A percentile compares a stretch with the other conserved stretches of the same genome.
phyloP scores from a whole-genome alignment of 352 stramenopile species.

The Elongisporangium anandrum region DNA sequence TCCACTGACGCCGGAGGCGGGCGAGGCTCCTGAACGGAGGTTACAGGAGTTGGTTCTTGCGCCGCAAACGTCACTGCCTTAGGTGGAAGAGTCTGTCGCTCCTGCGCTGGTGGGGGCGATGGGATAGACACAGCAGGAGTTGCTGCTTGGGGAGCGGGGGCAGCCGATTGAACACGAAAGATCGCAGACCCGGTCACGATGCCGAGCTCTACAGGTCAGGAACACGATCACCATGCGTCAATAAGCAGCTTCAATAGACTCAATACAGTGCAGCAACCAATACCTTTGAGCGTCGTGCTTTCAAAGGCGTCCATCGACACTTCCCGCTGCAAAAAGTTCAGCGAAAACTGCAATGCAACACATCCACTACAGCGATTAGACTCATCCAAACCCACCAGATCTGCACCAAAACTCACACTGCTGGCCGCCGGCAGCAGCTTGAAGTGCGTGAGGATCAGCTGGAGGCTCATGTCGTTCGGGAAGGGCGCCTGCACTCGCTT shows the following conservation, averaged over 20 bases:
- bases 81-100: not conserved
- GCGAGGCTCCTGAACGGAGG: not conserved
- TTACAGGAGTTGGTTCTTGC: not conserved
- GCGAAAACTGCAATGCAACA: constrained; percentile 74
- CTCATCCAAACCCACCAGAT: not conserved
- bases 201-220: constrained; percentile 46
- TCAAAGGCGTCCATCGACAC: constrained; percentile 45
- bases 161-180: constrained; percentile 55
- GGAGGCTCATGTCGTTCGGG: constrained; percentile 42
- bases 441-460: constrained; percentile 52
- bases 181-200: constrained; percentile 81
- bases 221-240: not conserved
- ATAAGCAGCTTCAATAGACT: not conserved
- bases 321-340: constrained; percentile 79
- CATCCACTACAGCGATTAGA: no score
- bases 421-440: constrained; percentile 38
- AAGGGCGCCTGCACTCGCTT: constrained; percentile 74
- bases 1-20: not conserved
- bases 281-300: constrained; percentile 55
- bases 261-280: not conserved
- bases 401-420: constrained; percentile 18
- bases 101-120: not conserved
- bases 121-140: not conserved
- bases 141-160: not conserved
- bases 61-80: not conserved